Percentiles rank a stretch among this genome's conserved stretches.
Evolutionary conservation across 345 rosid species (phyloP).

Genomic region (Gossypium arboreum): DNA sequence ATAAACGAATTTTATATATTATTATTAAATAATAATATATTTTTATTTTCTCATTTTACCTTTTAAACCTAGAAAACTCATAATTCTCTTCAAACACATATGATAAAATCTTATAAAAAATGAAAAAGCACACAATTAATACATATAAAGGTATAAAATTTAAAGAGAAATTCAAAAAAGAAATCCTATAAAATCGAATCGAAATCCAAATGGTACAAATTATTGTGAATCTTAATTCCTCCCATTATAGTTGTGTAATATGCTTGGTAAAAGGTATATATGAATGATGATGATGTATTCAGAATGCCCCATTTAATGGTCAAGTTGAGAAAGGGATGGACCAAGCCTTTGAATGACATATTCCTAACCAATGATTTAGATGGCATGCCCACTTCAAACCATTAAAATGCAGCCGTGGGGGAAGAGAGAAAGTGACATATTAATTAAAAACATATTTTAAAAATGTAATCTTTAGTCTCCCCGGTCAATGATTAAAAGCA

Average conservation of each 20-base stretch:
- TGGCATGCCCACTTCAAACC: not conserved
- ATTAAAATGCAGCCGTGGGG: not conserved
- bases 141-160: too few relatives aligned
- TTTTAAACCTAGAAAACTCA: too few relatives aligned
- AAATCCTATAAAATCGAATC: not conserved
- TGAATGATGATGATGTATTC: not conserved
- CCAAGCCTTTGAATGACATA: constrained; percentile 4
- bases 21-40: too few relatives aligned
- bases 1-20: too few relatives aligned
- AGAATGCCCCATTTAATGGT: not conserved
- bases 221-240: not conserved
- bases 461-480: not conserved
- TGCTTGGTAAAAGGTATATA: not conserved
- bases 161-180: too few relatives aligned
- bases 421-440: not conserved
- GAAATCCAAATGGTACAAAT: not conserved
- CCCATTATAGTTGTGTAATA: not conserved
- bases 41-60: too few relatives aligned
- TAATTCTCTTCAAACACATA: too few relatives aligned
- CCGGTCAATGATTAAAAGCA: not conserved
- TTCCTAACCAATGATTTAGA: constrained; percentile 13
- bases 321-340: constrained; percentile 7
- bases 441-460: not conserved
- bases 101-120: too few relatives aligned
- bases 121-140: too few relatives aligned